Evolutionary conservation across 139 green algal genomes (phyloP), one percentile per base, ranked within the genome.

Genomic region (Raphidocelis subcapitata): DNA sequence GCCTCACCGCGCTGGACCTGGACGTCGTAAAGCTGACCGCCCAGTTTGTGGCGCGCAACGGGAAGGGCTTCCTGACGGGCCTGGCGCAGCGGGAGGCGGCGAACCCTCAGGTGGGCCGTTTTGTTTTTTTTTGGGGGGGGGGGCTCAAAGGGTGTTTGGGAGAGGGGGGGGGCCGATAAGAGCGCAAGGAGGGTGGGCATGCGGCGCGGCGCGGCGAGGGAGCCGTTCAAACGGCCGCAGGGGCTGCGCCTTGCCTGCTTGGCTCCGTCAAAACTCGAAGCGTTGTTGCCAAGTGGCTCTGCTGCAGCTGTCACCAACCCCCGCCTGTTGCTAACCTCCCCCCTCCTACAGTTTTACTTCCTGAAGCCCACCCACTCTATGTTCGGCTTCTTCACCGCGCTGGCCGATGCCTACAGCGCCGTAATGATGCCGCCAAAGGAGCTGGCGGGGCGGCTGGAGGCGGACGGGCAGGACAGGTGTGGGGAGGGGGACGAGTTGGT

Each of bases 21-120:
- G 96, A 99, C 74, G 75, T 95, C 24, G 97, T 99, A 70, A 95
- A 96, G 83, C 86, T 99, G 26, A 96, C 92, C 0, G 95, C 95
- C 18, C 95, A 98, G 82, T 97, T 97, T 74, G 92, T 97, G 46
- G 95, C 95, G 26, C 75, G 92, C 16, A 99, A 99, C 76, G 95
- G 95, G 36, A 94, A 95, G 65, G 80, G 26, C 41, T 94, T 95
- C 79, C 82, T 95, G 35, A 91, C 86, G 32, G 92, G 89, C 0
- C 77, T 98, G n/a, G 86, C 84, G 47, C 85, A 59, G 5, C 79
- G 88, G 14, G 94, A 98, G 87, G 86, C 95, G 33, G 60, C 46
- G 56, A 79, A 87, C 67, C 72, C 77, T 33, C 31, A 36, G 32
- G 56, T 36, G 12, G 28, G 23, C 52, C 15, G 8, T 60, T 62